Evolutionary conservation across 2,329 filamentous ascomycete species (phyloP).

Genomic region (Phialocephala sp.): DNA sequence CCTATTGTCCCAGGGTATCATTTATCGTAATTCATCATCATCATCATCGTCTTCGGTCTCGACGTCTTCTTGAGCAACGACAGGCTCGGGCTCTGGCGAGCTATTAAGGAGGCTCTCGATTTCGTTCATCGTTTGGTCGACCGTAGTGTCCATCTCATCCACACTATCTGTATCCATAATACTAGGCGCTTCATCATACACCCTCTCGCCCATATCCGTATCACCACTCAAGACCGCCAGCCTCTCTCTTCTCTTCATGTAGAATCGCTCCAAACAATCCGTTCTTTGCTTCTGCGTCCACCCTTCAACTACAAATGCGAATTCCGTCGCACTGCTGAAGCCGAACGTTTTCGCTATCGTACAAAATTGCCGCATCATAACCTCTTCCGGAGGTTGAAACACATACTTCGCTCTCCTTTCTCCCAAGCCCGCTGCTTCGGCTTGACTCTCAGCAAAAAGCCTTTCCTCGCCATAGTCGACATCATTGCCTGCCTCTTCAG

Average conservation of each 20-base stretch:
- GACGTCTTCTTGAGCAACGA: conserved; percentile 10
- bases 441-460: conserved; percentile 61
- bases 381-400: conserved; percentile 70
- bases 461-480: conserved; percentile 56
- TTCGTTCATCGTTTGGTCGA: not conserved
- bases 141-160: not conserved
- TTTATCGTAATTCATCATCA: conserved; percentile 28
- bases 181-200: not conserved
- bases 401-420: conserved; percentile 35
- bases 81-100: not conserved
- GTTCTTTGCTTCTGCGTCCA: conserved; percentile 86
- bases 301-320: conserved; percentile 87
- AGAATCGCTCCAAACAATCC: conserved; percentile 81
- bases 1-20: conserved; percentile 29
- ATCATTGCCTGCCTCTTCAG: conserved; percentile 51
- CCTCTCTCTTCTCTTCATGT: conserved; percentile 59
- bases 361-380: conserved; percentile 84
- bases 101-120: not conserved
- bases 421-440: conserved; percentile 29
- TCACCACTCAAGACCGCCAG: conserved; percentile 29
- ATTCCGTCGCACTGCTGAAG: conserved; percentile 77
- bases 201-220: conserved; percentile 14
- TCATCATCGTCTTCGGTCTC: conserved; percentile 31
- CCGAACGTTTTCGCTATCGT: conserved; percentile 84
- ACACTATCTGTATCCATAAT: not conserved